Evolutionary conservation across 2,329 filamentous ascomycete species (phyloP), one percentile per base, ranked within the genome.

Genomic region (Cladosporium phlei): DNA sequence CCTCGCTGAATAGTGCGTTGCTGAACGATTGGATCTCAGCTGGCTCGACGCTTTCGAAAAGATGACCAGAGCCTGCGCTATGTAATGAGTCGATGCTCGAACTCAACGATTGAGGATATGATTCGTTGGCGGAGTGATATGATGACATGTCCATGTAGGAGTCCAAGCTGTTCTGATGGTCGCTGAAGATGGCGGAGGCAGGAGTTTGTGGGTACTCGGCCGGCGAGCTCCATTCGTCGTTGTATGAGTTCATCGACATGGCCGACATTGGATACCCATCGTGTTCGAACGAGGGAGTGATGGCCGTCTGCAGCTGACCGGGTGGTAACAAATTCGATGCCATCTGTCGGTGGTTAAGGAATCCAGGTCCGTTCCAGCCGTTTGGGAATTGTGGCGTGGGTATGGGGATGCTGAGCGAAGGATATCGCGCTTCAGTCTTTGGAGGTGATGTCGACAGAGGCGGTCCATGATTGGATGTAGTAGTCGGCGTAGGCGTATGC

Each of bases 141-240:
- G 44, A 47, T 17, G 44, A 22, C 2, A 28, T 40, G 17, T 48
- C 46, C 24, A 48, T 29, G 14, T 43, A 48, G 24, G 37, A 39
- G 14, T 38, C 37, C 30, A 48, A 19, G 11, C 22, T 11, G 5
- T 40, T 38, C 8, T 39, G 30, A 14, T 54, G 51, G n/a, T 56
- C 53, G 7, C 34, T 24, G 38, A 39, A 45, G 10, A 38, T 35
- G 4, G 24, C 64, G 34, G 71, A 71, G 16, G 69, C 68, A 20
- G 72, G 69, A 14, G 72, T 73, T 9, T 68, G 66, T 14, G 71
- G 69, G 47, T 66, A 73, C 47, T 75, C 71, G 49, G 66, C 58
- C 10, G 71, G 71, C 16, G 71, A 72, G 24, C 68, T 66, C 48
- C 69, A 73, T 50, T 73, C 71, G 48, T 73, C 71, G 45, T 69